These are phyloP conservation scores for Chalaropsis ovoidea DNA, from an alignment of 2,329 filamentous ascomycete species.

Conservation along the genomic window DNA sequence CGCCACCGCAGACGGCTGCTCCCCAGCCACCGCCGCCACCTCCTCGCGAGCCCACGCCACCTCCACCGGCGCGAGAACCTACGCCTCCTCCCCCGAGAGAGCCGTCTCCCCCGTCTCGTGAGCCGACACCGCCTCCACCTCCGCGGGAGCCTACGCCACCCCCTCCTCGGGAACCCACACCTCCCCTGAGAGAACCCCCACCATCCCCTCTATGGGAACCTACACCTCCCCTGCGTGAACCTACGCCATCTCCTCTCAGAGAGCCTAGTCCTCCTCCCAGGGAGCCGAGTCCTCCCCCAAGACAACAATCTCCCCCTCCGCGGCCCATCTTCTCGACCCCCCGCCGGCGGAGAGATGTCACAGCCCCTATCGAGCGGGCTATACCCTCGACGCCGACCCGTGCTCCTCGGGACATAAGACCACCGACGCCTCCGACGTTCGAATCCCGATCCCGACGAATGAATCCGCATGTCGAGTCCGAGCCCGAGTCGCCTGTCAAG, in stretches of 20 bases:
- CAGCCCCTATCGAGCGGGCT: background rate
- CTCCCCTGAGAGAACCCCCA: slow-evolving; percentile 26
- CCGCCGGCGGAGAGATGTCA: slow-evolving; percentile 2
- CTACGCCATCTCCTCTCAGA: slow-evolving; percentile 30
- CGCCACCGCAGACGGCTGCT: slow-evolving; percentile 6
- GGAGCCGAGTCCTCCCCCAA: slow-evolving; percentile 33
- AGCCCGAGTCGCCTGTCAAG: slow-evolving; percentile 23
- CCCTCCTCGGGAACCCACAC: slow-evolving; percentile 26
- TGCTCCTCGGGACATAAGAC: slow-evolving; percentile 5
- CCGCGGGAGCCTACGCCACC: slow-evolving; percentile 28
- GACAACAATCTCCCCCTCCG: slow-evolving; percentile 15
- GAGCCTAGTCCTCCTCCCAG: slow-evolving; percentile 32
- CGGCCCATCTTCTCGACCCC: slow-evolving; percentile 15
- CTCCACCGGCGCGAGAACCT: slow-evolving; percentile 25
- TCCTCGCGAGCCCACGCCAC: slow-evolving; percentile 26
- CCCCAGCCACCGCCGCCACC: slow-evolving; percentile 25
- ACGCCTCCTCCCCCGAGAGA: slow-evolving; percentile 23
- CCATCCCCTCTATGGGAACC: slow-evolving; percentile 22
- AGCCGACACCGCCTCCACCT: slow-evolving; percentile 32
- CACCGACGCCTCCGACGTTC: slow-evolving; percentile 11
- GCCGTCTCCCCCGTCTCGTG: slow-evolving; percentile 34
- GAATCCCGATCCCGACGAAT: slow-evolving; percentile 10
- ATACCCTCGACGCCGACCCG: slow-evolving; percentile 15
- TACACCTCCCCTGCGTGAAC: slow-evolving; percentile 27
- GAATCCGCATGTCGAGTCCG: slow-evolving; percentile 22